Evolutionary conservation across 1,139 yeast species (phyloP).

Genomic region (Hansenula lynferdii): DNA sequence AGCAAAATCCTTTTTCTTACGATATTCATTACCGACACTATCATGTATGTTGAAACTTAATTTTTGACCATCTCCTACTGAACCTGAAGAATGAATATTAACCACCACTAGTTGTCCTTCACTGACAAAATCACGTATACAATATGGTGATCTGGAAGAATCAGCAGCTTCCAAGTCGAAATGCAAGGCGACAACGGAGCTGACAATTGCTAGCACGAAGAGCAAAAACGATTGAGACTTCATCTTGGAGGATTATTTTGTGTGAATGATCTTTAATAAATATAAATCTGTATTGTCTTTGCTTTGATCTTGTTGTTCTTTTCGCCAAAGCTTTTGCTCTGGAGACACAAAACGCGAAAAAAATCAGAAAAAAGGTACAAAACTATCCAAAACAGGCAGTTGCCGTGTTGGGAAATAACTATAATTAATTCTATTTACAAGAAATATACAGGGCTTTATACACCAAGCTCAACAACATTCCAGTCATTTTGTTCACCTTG

Average conservation of each 20-base stretch:
- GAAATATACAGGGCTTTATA: neutral
- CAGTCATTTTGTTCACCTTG: slow-evolving; percentile 12
- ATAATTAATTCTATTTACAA: neutral
- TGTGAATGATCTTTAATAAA: too few species aligned
- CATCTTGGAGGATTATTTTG: slow-evolving; percentile 7
- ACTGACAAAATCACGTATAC: slow-evolving; percentile 86
- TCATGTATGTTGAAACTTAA: slow-evolving; percentile 60
- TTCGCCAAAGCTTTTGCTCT: slow-evolving; percentile 5
- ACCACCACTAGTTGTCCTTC: slow-evolving; percentile 85
- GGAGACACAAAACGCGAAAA: neutral
- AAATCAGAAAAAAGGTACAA: neutral
- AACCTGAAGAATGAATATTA: slow-evolving; percentile 68
- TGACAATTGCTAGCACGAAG: slow-evolving; percentile 10
- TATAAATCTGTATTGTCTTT: neutral
- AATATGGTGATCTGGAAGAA: slow-evolving; percentile 44
- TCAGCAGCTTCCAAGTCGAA: slow-evolving; percentile 32
- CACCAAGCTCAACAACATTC: slow-evolving; percentile 15
- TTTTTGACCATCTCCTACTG: slow-evolving; percentile 79
- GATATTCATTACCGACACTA: slow-evolving; percentile 65
- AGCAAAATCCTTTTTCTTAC: slow-evolving; percentile 58
- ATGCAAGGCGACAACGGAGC: slow-evolving; percentile 19
- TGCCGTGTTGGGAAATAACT: neutral
- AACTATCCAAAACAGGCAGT: neutral
- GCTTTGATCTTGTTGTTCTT: slow-evolving; percentile 7
- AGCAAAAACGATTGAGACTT: slow-evolving; percentile 7